Conservation (phyloP, 2,329 filamentous ascomycete species). For the Fusarium irregulare region DNA sequence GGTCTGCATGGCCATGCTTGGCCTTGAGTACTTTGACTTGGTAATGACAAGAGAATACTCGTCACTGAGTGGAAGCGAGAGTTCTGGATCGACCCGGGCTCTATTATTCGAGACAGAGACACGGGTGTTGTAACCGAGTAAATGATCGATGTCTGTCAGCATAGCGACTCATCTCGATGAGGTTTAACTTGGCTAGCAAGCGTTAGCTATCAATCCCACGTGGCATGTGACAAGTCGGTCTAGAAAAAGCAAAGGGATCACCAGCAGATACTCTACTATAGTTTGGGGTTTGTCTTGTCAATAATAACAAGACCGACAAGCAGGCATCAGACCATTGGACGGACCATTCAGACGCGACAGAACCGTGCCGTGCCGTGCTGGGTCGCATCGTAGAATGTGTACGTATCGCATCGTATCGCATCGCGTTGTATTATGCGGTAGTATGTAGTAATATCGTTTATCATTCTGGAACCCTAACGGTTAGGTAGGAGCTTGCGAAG, state of each 20-base stretch:
- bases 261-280: conserved; percentile 6
- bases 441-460: conserved; percentile 13
- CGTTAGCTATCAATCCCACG: conserved; percentile 41
- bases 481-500: conserved; percentile 23
- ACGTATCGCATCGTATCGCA: neutral
- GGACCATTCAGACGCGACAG: neutral
- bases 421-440: neutral
- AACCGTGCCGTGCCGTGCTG: neutral
- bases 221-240: conserved; percentile 39
- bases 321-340: neutral
- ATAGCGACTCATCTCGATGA: neutral
- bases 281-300: neutral
- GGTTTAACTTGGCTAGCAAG: conserved; percentile 22
- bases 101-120: conserved; percentile 3
- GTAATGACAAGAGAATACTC: neutral
- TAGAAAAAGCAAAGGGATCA: conserved; percentile 29
- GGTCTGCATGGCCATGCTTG: neutral
- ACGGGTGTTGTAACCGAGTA: neutral
- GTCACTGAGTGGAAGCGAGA: conserved; percentile 1
- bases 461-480: conserved; percentile 17
- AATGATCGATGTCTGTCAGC: neutral
- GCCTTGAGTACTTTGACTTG: neutral
- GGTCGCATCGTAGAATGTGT: neutral
- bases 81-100: neutral
- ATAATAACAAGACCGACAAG: neutral